Base-by-base conservation (phyloP, 345 rosid species). In the Adansonia digitata region DNA sequence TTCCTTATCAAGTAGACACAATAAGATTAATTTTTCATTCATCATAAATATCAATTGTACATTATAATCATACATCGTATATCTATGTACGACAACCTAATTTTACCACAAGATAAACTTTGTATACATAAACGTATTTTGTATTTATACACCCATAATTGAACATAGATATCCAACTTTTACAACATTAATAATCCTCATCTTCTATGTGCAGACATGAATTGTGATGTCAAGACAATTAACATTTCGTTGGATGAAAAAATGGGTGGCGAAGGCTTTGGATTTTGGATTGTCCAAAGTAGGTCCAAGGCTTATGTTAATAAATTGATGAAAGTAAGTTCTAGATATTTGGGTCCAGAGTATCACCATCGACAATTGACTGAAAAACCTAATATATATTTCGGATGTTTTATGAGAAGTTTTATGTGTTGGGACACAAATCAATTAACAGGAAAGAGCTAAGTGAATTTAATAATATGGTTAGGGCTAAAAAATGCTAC, bases 231-330 rank as follows among this genome's bases (percentile, higher is more conserved):
- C 27, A 57, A 57, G 35, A 57, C 63, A 35, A 57, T 35, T 35
- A 57, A 57, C 63, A 57, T 57, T 57, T 57, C 27, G 63, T 57
- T 57, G 35, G 63, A 57, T 57, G 63, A 27, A 24, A n/a, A 57
- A 57, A 57, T 57, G 63, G 63, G 63, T 57, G 37, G 63, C 63
- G 3, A 57, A 57, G 37, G 63, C 27, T 57, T 57, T 35, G n/a
- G 63, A 57, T 57, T 57, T 57, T 12, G 63, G 63, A 57, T 57
- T 57, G 63, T 57, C 63, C 37, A 57, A 57, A 57, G 63, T 57
- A 12, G 63, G 63, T 27, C 37, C 63, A 57, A 57, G 27, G 63
- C 63, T 35, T 57, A 57, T 26, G 63, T 57, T 57, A 57, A 35
- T 35, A 57, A 34, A 4, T 27, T 57, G 35, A 35, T 57, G 62